Base-by-base conservation (phyloP, 495 filamentous ascomycete species). In the Cladorrhinum samala region DNA sequence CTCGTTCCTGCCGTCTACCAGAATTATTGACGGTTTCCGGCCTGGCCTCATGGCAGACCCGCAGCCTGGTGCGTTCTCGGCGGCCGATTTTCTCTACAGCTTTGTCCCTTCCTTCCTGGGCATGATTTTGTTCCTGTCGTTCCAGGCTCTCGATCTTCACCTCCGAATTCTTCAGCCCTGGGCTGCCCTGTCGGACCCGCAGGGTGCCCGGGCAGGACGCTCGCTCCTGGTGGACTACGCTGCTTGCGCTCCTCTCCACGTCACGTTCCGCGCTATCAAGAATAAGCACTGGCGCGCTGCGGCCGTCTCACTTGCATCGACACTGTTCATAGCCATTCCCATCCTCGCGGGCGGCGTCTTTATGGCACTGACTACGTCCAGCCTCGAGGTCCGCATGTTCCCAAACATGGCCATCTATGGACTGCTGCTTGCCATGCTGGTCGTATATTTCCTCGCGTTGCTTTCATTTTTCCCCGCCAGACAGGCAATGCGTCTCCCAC, bases 61-160 rank as follows among this genome's bases (percentile, higher is more conserved):
- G 6, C 77, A 76, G 11, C 59, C 69, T 0, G 72, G 71, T 30
- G 88, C 85, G 30, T 96, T 91, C 64, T 93, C 88, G 4, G 71
- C 88, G 2, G 87, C 90, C 43, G 86, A 94, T 68, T 95, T 96
- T 72, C 69, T 94, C 46, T 95, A 88, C 74, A 84, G 82, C 65
- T 93, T 96, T 65, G 56, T 96, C 47, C 91, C 91, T 0, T 82
- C 84, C 1, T 52, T 90, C 1, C 74, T 94, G 14, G 91, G 86
- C 18, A 85, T 86, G 59, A 50, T 89, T 21, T 67, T 91, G 20
- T 91, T 88, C 69, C 84, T 95, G 41, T 71, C 78, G 50, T 88
- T 87, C 73, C 87, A 91, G 55, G 75, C 84, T 11, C 77, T 95
- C 53, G 89, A 94, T 66, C 72, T 83, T 52, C 82, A 81, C 58